A percentile compares a stretch with the other conserved stretches of the same genome.
Evolutionary conservation across 192 early-diverging fungal genomes (phyloP).

Genomic region (Coemansia sp.): DNA sequence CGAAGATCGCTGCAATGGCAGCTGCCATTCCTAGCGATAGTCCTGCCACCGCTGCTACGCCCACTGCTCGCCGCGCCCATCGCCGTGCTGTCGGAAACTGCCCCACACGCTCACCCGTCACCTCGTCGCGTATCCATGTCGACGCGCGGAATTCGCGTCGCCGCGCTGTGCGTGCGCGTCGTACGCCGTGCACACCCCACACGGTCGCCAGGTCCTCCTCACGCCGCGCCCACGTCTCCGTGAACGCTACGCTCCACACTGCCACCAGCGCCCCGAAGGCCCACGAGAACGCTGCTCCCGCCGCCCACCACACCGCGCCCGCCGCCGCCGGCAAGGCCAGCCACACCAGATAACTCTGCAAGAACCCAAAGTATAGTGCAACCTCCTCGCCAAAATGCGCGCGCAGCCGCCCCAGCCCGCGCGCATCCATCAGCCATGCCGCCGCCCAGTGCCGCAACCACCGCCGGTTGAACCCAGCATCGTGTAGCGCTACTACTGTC

Average conservation of each 20-base stretch:
- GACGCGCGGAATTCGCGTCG: constrained; percentile 67
- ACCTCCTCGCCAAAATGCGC: constrained; percentile 88
- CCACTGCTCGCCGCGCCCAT: constrained; percentile 61
- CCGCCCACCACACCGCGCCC: constrained; percentile 62
- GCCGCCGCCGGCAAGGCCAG: constrained; percentile 66
- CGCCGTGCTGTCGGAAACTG: constrained; percentile 71
- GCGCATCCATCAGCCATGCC: constrained; percentile 72
- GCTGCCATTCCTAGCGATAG: constrained; percentile 61
- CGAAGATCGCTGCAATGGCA: constrained; percentile 68
- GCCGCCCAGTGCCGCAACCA: constrained; percentile 83
- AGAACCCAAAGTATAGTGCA: constrained; percentile 93
- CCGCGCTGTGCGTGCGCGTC: constrained; percentile 50
- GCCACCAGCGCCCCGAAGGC: constrained; percentile 66
- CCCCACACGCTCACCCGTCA: constrained; percentile 73
- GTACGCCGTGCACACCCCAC: constrained; percentile 67
- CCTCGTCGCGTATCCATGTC: constrained; percentile 55
- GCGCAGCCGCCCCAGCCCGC: constrained; percentile 73
- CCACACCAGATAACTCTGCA: constrained; percentile 84
- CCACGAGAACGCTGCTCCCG: constrained; percentile 60
- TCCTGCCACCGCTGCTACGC: constrained; percentile 59
- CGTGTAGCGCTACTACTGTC: constrained; percentile 77
- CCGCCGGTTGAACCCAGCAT: constrained; percentile 71
- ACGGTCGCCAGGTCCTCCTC: constrained; percentile 66
- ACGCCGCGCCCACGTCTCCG: constrained; percentile 79
- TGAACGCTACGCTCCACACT: constrained; percentile 68